Evolutionary conservation across 805 yeast genomes (phyloP).

Genomic region (Clavispora vitiphila): DNA sequence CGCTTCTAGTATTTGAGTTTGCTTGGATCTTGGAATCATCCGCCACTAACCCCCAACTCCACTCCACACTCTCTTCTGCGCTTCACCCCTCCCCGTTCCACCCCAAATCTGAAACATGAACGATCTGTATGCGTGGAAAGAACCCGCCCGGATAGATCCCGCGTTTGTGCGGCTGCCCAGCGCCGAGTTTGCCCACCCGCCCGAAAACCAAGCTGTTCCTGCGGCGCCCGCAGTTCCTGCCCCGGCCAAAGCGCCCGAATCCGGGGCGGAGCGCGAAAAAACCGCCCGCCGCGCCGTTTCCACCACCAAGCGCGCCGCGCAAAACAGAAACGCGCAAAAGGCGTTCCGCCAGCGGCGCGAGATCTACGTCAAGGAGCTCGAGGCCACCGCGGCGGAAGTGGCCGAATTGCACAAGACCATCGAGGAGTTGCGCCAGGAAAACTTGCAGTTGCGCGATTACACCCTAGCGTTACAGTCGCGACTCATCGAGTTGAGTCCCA

Average conservation of each 20-base stretch:
- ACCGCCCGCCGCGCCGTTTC: slow-evolving; percentile 27
- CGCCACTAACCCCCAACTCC: no score
- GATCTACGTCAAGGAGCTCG: slow-evolving; percentile 73
- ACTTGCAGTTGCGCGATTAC: slow-evolving; percentile 66
- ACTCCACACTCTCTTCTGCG: background rate
- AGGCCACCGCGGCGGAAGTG: slow-evolving; percentile 60
- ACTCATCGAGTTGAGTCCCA: slow-evolving; percentile 42
- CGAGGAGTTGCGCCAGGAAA: slow-evolving; percentile 65
- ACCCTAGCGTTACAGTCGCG: slow-evolving; percentile 65
- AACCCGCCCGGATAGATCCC: slow-evolving; percentile 24
- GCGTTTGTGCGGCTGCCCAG: slow-evolving; percentile 23
- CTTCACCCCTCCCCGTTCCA: background rate
- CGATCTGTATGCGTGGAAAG: slow-evolving; percentile 17
- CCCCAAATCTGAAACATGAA: slow-evolving; percentile 8
- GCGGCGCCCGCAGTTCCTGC: background rate
- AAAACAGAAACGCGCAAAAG: slow-evolving; percentile 86
- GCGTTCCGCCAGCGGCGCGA: slow-evolving; percentile 87
- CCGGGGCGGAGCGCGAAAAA: background rate
- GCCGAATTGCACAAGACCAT: slow-evolving; percentile 60
- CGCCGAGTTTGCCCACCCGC: slow-evolving; percentile 6
- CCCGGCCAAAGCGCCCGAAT: background rate
- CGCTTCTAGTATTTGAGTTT: no score
- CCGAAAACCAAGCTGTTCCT: background rate
- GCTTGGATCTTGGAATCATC: no score
- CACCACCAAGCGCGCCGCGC: slow-evolving; percentile 81